Conservation (phyloP, 1,284 basidiomycete species). For the Leccinum proliferum region DNA sequence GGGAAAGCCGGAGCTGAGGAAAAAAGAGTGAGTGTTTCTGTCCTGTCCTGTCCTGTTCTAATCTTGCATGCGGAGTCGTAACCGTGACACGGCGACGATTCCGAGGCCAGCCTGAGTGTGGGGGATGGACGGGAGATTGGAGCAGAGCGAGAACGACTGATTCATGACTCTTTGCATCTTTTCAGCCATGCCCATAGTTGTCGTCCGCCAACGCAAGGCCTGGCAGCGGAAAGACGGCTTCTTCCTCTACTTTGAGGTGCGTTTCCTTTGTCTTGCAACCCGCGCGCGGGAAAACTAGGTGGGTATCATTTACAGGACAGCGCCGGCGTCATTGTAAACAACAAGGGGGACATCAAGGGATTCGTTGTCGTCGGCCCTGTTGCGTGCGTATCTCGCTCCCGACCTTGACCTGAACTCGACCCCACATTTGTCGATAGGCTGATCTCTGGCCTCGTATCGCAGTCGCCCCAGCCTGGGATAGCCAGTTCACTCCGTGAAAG, state of each 20-base stretch:
- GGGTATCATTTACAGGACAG: conserved; percentile 59
- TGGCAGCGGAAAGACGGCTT: conserved; percentile 98
- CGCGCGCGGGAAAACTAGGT: not conserved
- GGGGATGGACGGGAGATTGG: not conserved
- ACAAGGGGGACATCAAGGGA: conserved; percentile 99
- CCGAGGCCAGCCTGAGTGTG: not conserved
- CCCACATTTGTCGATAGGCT: conserved; percentile 45
- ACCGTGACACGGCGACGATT: not conserved
- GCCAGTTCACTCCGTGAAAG: not conserved
- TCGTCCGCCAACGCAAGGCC: conserved; percentile 97
- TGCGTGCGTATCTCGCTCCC: conserved; percentile 53
- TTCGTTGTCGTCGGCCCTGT: conserved; percentile 98
- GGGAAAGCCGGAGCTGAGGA: conserved; percentile 99
- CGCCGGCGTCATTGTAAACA: conserved; percentile 96
- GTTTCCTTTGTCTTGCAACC: conserved; percentile 11
- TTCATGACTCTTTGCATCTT: conserved; percentile 2
- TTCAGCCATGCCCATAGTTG: conserved; percentile 93
- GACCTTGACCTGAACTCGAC: not conserved
- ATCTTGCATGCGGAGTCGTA: not conserved
- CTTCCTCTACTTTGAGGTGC: conserved; percentile 96
- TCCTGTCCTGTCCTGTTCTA: not conserved
- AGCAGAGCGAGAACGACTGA: not conserved
- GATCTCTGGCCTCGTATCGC: conserved; percentile 88
- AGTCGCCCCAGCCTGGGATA: conserved; percentile 36
- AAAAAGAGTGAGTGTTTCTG: conserved; percentile 84